Percentiles rank a stretch among this genome's conserved stretches.
These are phyloP conservation scores for Pyrenophora graminea DNA, from an alignment of 2,329 filamentous ascomycete species.

Conservation along the genomic window DNA sequence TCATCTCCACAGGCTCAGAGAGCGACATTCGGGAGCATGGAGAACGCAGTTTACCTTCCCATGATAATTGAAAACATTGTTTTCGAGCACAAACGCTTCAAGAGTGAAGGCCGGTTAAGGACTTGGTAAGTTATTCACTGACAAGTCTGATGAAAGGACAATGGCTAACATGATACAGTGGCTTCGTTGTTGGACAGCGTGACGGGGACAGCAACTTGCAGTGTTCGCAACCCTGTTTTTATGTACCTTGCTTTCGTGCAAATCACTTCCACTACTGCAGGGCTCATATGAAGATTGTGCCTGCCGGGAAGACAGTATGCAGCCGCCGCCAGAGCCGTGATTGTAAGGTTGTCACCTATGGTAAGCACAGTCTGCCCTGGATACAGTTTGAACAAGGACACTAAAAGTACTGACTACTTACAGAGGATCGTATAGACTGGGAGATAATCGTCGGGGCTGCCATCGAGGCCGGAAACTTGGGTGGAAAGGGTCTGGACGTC, in stretches of 20 bases:
- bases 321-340: neutral
- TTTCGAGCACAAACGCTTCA: neutral
- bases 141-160: too few species aligned
- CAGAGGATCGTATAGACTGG: constrained; percentile 4
- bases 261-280: constrained; percentile 12
- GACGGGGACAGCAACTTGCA: too few species aligned
- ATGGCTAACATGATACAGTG: too few species aligned
- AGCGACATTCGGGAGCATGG: neutral
- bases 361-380: constrained; percentile 4
- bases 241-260: constrained; percentile 7
- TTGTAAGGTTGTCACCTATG: neutral
- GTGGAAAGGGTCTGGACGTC: neutral
- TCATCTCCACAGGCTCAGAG: too few species aligned
- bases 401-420: neutral
- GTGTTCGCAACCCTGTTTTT: neutral
- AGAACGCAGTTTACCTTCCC: constrained; percentile 10
- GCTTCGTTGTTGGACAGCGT: too few species aligned
- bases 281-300: constrained; percentile 4
- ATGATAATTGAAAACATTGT: constrained; percentile 11
- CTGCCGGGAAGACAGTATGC: neutral
- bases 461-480: neutral
- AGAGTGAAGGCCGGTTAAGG: neutral
- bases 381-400: neutral
- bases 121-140: neutral
- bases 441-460: constrained; percentile 1